These are phyloP conservation scores for Suillus ampliporus DNA, from an alignment of 768 basidiomycete genomes.

Conservation along the genomic window DNA sequence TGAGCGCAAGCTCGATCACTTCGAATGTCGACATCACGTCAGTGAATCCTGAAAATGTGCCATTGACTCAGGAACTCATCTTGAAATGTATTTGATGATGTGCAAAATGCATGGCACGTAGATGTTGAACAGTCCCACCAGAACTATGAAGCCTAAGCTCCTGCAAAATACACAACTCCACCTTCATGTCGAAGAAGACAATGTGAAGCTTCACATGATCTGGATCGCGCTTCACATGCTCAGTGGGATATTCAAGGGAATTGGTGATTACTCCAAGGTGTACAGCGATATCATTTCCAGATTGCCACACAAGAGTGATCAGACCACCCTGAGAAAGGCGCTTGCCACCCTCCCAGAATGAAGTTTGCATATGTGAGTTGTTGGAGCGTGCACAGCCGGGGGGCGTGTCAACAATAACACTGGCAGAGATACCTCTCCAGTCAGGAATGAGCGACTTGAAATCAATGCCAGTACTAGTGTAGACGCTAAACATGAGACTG, in stretches of 20 bases:
- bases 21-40: no score
- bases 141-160: no score
- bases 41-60: no score
- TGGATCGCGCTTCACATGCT: slow-evolving; percentile 42
- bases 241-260: slow-evolving; percentile 48
- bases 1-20: no score
- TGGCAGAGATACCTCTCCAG: slow-evolving; percentile 55
- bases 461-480: slow-evolving; percentile 55
- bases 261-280: slow-evolving; percentile 61
- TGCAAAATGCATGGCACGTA: no score
- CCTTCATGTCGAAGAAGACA: slow-evolving; percentile 65
- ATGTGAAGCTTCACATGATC: slow-evolving; percentile 52
- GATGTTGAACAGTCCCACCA: no score
- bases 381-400: slow-evolving; percentile 56
- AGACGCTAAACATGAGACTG: slow-evolving; percentile 64
- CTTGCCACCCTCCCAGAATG: slow-evolving; percentile 70
- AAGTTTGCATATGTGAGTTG: slow-evolving; percentile 43
- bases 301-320: slow-evolving; percentile 62
- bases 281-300: slow-evolving; percentile 39
- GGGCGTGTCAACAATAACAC: slow-evolving; percentile 55
- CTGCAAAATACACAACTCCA: slow-evolving; percentile 54
- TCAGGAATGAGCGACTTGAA: slow-evolving; percentile 56
- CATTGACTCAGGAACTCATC: no score
- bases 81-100: no score
- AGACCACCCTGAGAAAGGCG: slow-evolving; percentile 66